phyloP scores from a whole-genome alignment of 2,329 filamentous ascomycete species.

The Aureobasidium sp. region DNA sequence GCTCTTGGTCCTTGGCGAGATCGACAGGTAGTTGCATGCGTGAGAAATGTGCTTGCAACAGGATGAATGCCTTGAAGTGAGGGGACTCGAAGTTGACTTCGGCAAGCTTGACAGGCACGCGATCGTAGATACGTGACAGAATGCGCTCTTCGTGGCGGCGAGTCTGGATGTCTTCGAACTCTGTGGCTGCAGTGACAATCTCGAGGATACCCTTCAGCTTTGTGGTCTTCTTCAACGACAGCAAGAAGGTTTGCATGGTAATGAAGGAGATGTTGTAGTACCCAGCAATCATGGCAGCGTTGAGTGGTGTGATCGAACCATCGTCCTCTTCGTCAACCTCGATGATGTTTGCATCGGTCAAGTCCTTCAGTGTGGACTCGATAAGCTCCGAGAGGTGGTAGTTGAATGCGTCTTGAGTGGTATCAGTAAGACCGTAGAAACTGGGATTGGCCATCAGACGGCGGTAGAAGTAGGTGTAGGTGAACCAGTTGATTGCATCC shows the following conservation, averaged over 20 bases:
- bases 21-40: slow-evolving; percentile 95
- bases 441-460: slow-evolving; percentile 90
- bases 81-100: slow-evolving; percentile 82
- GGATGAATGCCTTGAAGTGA: slow-evolving; percentile 96
- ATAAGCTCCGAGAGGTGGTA: slow-evolving; percentile 90
- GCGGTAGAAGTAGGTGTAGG: slow-evolving; percentile 97
- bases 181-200: slow-evolving; percentile 91
- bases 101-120: slow-evolving; percentile 90
- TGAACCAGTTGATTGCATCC: slow-evolving; percentile 96
- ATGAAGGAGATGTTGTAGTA: slow-evolving; percentile 99
- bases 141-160: slow-evolving; percentile 84
- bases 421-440: slow-evolving; percentile 85
- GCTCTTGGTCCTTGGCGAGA: slow-evolving; percentile 89
- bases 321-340: slow-evolving; percentile 85
- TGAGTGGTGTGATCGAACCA: slow-evolving; percentile 78
- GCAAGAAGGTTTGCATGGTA: slow-evolving; percentile 96
- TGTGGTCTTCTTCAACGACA: slow-evolving; percentile 79
- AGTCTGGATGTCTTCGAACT: slow-evolving; percentile 93
- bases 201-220: slow-evolving; percentile 96
- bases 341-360: slow-evolving; percentile 89
- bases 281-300: slow-evolving; percentile 94
- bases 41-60: slow-evolving; percentile 94
- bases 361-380: slow-evolving; percentile 82
- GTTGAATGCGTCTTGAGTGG: slow-evolving; percentile 87
- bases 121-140: slow-evolving; percentile 86